A percentile compares a stretch with the other conserved stretches of the same genome.
Evolutionary conservation across 441 rosid species (phyloP).

Genomic region (Erodium trifolium): DNA sequence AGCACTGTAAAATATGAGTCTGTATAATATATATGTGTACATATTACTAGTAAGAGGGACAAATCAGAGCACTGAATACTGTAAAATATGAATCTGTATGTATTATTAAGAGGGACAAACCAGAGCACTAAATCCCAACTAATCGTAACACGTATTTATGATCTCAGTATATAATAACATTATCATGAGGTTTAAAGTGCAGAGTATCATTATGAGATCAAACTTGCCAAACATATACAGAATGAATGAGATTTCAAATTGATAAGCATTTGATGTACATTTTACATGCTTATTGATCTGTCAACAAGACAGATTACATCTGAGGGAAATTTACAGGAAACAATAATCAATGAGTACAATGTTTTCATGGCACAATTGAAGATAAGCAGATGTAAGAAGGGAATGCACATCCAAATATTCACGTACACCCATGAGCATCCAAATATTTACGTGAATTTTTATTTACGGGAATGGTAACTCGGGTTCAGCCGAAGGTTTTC

Average conservation of each 20-base stretch:
- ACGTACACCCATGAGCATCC: neutral
- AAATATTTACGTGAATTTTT: neutral
- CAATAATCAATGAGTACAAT: neutral
- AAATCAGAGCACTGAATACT: too few relatives aligned
- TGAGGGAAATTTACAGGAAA: neutral
- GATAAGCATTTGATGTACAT: neutral
- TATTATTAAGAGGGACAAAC: too few relatives aligned
- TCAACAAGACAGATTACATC: neutral
- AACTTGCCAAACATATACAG: neutral
- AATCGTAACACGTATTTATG: too few relatives aligned
- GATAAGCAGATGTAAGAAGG: neutral
- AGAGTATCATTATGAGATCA: neutral
- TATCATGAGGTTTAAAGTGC: too few relatives aligned
- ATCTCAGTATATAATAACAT: too few relatives aligned
- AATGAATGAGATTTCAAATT: neutral
- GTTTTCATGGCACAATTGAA: neutral
- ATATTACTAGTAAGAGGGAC: too few relatives aligned
- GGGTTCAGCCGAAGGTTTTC: conserved; percentile 57
- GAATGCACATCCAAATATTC: conserved; percentile 6
- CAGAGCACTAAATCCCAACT: too few relatives aligned
- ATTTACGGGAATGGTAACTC: neutral
- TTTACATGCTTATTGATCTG: conserved; percentile 2
- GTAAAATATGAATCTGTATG: too few relatives aligned
- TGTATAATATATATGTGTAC: too few relatives aligned
- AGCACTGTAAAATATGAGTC: conserved; percentile 2